Base-by-base conservation (phyloP, 2,329 filamentous ascomycete genomes). In the Fusarium sp. region DNA sequence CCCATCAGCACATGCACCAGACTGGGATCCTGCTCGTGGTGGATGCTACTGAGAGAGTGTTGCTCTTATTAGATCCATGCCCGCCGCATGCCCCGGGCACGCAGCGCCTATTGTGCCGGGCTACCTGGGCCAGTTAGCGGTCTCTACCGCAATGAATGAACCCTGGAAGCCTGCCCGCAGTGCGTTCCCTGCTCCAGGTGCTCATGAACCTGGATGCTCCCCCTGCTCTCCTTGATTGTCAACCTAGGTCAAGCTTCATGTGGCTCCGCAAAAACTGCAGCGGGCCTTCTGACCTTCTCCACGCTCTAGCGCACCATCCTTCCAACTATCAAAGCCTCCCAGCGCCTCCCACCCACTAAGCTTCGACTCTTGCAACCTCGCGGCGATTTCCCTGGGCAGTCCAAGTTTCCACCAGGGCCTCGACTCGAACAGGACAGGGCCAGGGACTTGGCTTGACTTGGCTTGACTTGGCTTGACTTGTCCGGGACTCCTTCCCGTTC, bases 231-330 rank as follows among this genome's bases (percentile, higher is more conserved):
- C 67, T 71, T 63, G 39, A 39, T 45, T 52, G 65, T 72, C 56
- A 61, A 61, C 24, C 24, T 27, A 27, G 33, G 29, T 31, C 29
- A 31, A 31, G 29, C 64, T 54, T 41, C 45, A 65, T 48, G 65
- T 70, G 69, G 63, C 69, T 69, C 73, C 66, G 63, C 73, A 71
- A 67, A 72, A 61, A 58, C 73, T 69, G 57, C 31, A 65, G 48
- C 63, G 60, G 31, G 41, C 43, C 67, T 74, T 73, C 73, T 75
- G 31, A 37, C 43, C 67, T 74, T 73, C 73, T 75, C 73, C 73
- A 68, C 61, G 73, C 73, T 75, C 41, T 31, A 65, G 45, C 45
- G 58, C 39, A 54, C 60, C 41, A 35, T 39, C 31, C 45, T 62
- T 41, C 50, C 24, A 57, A 45, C 37, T 35, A 35, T 39, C 56